Conservation (phyloP, 78 protist genomes). For the Protostelium mycophagum region DNA sequence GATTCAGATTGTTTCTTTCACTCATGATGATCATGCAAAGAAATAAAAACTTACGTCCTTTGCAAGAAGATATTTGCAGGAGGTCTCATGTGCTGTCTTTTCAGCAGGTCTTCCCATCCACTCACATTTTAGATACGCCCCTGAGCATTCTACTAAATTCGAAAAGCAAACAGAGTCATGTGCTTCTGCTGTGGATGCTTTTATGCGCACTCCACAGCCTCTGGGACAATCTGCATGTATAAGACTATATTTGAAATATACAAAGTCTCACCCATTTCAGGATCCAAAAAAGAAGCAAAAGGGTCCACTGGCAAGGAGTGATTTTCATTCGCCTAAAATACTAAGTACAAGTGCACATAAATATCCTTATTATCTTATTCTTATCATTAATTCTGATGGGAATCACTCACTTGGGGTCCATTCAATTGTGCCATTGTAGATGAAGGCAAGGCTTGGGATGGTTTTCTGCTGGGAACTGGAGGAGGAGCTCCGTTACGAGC, state of each 20-base stretch:
- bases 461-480: neutral
- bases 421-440: neutral
- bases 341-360: too few relatives aligned
- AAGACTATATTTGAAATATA: too few relatives aligned
- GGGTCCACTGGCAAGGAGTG: neutral
- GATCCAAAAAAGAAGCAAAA: neutral
- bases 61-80: neutral
- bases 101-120: neutral
- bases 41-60: neutral
- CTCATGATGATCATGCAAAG: neutral
- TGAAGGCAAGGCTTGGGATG: neutral
- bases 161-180: neutral
- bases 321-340: neutral
- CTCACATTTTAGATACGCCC: neutral
- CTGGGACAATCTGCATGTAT: neutral
- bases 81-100: neutral
- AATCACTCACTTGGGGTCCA: too few relatives aligned
- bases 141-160: neutral
- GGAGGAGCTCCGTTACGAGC: neutral
- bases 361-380: too few relatives aligned
- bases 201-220: neutral
- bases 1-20: neutral
- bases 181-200: neutral
- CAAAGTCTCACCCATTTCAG: too few relatives aligned
- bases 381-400: too few relatives aligned